Conservation (phyloP, 768 basidiomycete genomes). For the Suillus variegatus region DNA sequence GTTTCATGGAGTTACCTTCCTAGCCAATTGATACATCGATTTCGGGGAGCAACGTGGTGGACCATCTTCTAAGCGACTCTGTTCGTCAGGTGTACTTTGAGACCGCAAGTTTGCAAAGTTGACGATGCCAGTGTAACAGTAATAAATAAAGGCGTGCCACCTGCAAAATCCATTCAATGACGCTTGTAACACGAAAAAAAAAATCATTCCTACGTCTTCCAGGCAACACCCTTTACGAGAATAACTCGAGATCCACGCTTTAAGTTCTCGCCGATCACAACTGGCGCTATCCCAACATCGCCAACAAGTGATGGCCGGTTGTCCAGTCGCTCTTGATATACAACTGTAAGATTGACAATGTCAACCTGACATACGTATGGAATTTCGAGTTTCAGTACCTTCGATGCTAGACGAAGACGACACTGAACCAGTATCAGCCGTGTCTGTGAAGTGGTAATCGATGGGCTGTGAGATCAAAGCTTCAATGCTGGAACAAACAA, state of each 20-base stretch:
- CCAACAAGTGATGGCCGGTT: not conserved
- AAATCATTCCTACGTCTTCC: slow-evolving; percentile 8
- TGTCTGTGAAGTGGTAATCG: not conserved
- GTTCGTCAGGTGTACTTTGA: not conserved
- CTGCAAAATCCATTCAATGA: not conserved
- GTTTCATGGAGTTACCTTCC: slow-evolving; percentile 13
- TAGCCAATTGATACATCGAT: slow-evolving; percentile 27
- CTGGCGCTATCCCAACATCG: not conserved
- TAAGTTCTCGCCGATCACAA: not conserved
- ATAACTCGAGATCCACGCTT: not conserved
- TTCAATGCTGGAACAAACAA: not conserved
- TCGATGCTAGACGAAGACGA: slow-evolving; percentile 3
- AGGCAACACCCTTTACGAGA: slow-evolving; percentile 12
- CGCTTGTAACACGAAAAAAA: not conserved
- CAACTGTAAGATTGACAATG: not conserved
- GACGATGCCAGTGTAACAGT: slow-evolving; percentile 12
- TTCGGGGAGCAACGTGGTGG: slow-evolving; percentile 23
- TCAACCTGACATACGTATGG: not conserved
- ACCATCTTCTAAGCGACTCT: not conserved
- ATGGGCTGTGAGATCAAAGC: not conserved
- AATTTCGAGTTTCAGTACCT: not conserved
- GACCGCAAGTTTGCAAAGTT: slow-evolving; percentile 9
- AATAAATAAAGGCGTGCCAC: slow-evolving; percentile 12
- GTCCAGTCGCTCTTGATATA: not conserved
- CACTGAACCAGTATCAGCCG: not conserved